Base-by-base conservation (phyloP, 2,329 filamentous ascomycete species). In the Bipolaris bicolor region DNA sequence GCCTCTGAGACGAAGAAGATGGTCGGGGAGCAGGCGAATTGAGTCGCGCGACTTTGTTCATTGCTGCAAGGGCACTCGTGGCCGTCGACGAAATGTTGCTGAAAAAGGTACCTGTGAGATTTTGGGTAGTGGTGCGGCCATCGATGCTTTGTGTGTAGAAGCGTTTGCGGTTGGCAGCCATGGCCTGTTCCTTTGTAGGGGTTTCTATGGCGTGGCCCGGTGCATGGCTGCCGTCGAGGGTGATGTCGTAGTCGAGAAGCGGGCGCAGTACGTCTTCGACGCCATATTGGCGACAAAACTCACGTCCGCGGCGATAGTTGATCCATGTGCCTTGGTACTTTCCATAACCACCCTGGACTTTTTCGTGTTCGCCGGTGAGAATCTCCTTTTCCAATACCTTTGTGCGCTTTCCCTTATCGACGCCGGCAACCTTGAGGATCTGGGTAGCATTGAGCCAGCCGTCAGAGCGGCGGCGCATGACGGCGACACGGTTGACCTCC, bases 281-380 rank as follows among this genome's bases (percentile, higher is more conserved):
- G 55, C 85, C 84, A 68, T 88, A 88, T 71, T 88, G 85, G 40
- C 90, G 88, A 77, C 95, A 98, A 68, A 99, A 94, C 72, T 97
- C 92, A 44, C 96, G 84, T 1, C 94, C 95, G 60, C 94, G 88
- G 48, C 94, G 90, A 72, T 96, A 98, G 71, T 90, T 91, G 72
- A 99, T 96, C 95, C 95, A 99, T 2, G 95, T 99, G 53, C 95
- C 95, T 80, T 99, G 95, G 72, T 99, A 99, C 81, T 98, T 98
- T 64, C 95, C 95, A 72, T 99, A 99, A 5, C 95, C 95, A 33
- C 95, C 95, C 76, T 99, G 95, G 2, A 99, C 94, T 78, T 99
- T 99, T 77, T 99, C 95, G 77, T 99, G 94, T 73, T 97, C 91
- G 70, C 95, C 95, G 0, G 90, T 95, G 63, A 96, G 87, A 57